phyloP scores from a whole-genome alignment of 2,329 filamentous ascomycete species.

The Ophiocordyceps camponoti-floridani region DNA sequence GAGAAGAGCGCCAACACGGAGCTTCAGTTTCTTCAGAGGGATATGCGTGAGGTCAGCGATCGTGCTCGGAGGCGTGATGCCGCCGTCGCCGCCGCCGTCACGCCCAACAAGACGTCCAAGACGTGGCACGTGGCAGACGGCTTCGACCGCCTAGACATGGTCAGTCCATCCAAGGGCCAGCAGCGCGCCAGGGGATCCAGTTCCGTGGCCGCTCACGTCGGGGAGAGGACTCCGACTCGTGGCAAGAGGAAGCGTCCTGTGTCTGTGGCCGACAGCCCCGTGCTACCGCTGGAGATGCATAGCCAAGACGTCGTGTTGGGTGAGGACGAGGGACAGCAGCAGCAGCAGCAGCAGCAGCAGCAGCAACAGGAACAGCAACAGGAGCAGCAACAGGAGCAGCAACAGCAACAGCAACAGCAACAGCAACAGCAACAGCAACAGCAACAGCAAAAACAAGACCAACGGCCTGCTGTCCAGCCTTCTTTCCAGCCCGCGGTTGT shows the following conservation, averaged over 20 bases:
- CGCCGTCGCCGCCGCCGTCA: conserved; percentile 16
- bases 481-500: conserved; percentile 6
- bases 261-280: conserved; percentile 45
- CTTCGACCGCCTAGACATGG: conserved; percentile 51
- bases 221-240: conserved; percentile 44
- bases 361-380: background rate
- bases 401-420: background rate
- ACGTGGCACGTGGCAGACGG: conserved; percentile 50
- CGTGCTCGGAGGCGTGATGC: conserved; percentile 28
- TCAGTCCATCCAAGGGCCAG: conserved; percentile 33
- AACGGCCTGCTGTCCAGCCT: conserved; percentile 3
- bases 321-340: conserved; percentile 8
- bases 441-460: no score
- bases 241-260: conserved; percentile 51
- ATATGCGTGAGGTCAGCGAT: conserved; percentile 42
- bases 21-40: conserved; percentile 54
- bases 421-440: background rate
- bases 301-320: conserved; percentile 21
- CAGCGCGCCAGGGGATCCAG: conserved; percentile 20
- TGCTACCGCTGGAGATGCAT: conserved; percentile 38
- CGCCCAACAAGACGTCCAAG: conserved; percentile 42
- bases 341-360: conserved; percentile 1
- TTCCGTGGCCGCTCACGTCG: conserved; percentile 23
- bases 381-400: background rate
- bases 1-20: conserved; percentile 49